Evolutionary conservation across 2,329 filamentous ascomycete genomes (phyloP), one percentile per base, ranked within the genome.

Genomic region (Fusarium albidum): DNA sequence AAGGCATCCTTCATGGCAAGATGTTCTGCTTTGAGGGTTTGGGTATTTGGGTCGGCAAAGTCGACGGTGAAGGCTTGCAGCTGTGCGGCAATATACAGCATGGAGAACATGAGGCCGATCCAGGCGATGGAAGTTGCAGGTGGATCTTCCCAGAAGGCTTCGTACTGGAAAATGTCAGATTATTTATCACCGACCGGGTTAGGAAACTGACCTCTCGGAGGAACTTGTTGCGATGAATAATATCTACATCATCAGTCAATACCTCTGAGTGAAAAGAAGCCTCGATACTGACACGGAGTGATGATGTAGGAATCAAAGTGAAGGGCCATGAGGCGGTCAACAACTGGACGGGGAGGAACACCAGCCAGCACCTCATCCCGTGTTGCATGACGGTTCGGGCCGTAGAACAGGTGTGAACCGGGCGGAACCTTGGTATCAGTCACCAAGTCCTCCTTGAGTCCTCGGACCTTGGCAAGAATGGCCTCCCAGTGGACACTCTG

Each of bases 381-480:
- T 17, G 52, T 56, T 31, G 52, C 56, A 40, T 56, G 56, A 35
- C 44, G 48, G 28, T 47, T 53, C 25, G 49, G 52, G 8, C 49
- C 56, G 48, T 59, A 59, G 28, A 59, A 56, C 29, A 59, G 48
- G 13, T 56, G 56, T 25, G 56, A 53, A 41, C 56, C 52, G 15
- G 26, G 27, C 1, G 45, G 48, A 47, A 41, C 14, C 26, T 50
- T 53, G 29, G 28, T 50, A 38, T 56, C 49, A 31, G 27, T 35
- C 27, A 53, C 43, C 33, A 59, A 44, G 15, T 59, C 48, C 48
- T 56, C 52, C 41, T 53, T 59, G 9, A 59, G 37, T 42, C 49
- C 56, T 49, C 44, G 49, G 17, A 59, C 56, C 27, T 50, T 53
- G 26, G 40, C 44, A n/a, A 59, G 52, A 49, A 59, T 45, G 45